Percentiles rank a stretch among this genome's conserved stretches.
Evolutionary conservation across 495 filamentous ascomycete genomes (phyloP).

Genomic region (Hyaloscypha finlandica): DNA sequence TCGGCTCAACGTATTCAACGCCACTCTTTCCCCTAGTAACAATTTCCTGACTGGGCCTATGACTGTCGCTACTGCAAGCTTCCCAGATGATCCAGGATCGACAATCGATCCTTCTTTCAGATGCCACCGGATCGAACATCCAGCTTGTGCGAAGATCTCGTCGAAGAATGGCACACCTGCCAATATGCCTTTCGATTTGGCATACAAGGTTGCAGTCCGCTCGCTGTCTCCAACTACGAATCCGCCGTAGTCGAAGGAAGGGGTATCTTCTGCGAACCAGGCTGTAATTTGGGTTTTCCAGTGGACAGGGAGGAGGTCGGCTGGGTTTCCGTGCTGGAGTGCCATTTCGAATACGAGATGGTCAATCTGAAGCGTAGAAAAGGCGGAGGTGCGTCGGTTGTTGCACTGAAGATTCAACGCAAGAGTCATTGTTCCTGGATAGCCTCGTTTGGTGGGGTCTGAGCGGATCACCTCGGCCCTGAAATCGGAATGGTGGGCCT

Average conservation of each 20-base stretch:
- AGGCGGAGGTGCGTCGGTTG: background rate
- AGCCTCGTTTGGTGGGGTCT: background rate
- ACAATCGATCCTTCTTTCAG: constrained; percentile 71
- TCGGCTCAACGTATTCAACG: constrained; percentile 85
- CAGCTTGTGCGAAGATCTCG: constrained; percentile 88
- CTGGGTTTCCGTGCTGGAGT: constrained; percentile 69
- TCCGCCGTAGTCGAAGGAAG: constrained; percentile 94
- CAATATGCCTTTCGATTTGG: constrained; percentile 85
- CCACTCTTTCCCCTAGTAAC: constrained; percentile 89
- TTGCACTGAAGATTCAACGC: background rate
- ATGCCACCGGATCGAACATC: constrained; percentile 90
- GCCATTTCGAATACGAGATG: constrained; percentile 43
- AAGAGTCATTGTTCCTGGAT: background rate
- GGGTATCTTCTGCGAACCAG: constrained; percentile 95
- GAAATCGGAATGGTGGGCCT: background rate
- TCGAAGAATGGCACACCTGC: constrained; percentile 95
- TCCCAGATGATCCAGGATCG: constrained; percentile 53
- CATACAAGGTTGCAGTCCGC: constrained; percentile 79
- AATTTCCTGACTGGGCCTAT: constrained; percentile 82
- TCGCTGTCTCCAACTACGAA: constrained; percentile 87
- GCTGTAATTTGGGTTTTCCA: constrained; percentile 78
- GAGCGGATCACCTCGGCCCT: background rate
- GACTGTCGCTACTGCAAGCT: constrained; percentile 73
- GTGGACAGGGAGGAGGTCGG: constrained; percentile 79
- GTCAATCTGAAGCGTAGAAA: background rate